phyloP scores from a whole-genome alignment of 192 early-diverging fungal genomes.

The Borealophlyctis nickersoniae region DNA sequence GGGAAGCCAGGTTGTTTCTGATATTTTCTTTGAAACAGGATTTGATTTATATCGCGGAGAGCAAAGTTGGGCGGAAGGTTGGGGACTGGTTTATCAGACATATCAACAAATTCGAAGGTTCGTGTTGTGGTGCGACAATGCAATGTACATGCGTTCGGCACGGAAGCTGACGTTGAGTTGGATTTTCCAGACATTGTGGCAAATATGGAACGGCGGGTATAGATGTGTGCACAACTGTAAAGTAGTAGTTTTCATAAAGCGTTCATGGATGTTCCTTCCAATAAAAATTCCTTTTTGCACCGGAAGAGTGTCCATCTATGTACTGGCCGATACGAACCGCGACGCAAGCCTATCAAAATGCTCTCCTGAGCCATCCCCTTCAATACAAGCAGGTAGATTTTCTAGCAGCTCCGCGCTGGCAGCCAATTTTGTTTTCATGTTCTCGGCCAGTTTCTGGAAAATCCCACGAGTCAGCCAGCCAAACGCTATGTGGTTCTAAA shows the following conservation, averaged over 20 bases:
- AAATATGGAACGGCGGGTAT: constrained; percentile 36
- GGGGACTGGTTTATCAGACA: constrained; percentile 96
- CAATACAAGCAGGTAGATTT: background rate
- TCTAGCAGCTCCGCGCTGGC: constrained; percentile 6
- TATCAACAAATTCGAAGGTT: constrained; percentile 84
- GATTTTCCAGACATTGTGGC: constrained; percentile 29
- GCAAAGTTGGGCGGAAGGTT: constrained; percentile 86
- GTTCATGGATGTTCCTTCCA: background rate
- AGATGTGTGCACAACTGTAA: too few species aligned
- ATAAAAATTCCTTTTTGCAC: background rate
- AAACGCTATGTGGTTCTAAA: too few species aligned
- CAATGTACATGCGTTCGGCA: too few species aligned
- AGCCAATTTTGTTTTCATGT: constrained; percentile 3
- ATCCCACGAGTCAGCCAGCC: background rate
- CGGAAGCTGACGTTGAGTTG: too few species aligned
- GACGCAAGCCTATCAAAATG: constrained; percentile 4
- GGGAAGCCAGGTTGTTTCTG: too few species aligned
- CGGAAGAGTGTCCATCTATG: background rate
- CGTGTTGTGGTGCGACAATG: background rate
- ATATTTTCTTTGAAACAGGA: constrained; percentile 70
- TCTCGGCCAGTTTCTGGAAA: constrained; percentile 1
- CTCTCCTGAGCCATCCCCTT: constrained; percentile 11
- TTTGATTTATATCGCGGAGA: constrained; percentile 93
- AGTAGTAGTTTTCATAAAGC: background rate
- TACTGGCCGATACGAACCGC: background rate